A percentile compares a stretch with the other conserved stretches of the same genome.
phyloP scores from a whole-genome alignment of 2,329 filamentous ascomycete species.

The Penicillium freii region DNA sequence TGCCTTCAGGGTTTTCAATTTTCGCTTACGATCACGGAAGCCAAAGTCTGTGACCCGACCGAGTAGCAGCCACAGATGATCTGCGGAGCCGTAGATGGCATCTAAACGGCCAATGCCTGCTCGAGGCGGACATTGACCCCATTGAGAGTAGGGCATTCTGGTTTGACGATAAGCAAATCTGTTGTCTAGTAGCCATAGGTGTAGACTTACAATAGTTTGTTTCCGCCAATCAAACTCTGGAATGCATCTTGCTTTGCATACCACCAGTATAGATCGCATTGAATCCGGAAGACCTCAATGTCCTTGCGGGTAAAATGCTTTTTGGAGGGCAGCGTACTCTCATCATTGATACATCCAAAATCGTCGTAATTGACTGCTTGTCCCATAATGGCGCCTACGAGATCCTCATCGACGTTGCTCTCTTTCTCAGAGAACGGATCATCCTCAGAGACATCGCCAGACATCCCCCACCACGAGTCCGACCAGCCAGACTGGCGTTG shows the following conservation, averaged over 20 bases:
- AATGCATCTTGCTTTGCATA: conserved; percentile 92
- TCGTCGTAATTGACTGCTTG: conserved; percentile 58
- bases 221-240: conserved; percentile 84
- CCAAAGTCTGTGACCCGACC: conserved; percentile 77
- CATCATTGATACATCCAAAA: conserved; percentile 51
- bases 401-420: conserved; percentile 53
- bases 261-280: conserved; percentile 93
- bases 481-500: conserved; percentile 29
- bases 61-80: conserved; percentile 80
- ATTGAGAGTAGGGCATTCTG: conserved; percentile 75
- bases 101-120: conserved; percentile 74
- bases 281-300: conserved; percentile 73
- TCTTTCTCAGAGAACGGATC: conserved; percentile 45
- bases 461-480: conserved; percentile 24
- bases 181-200: not conserved
- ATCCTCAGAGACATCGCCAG: conserved; percentile 39
- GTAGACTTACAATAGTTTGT: conserved; percentile 71
- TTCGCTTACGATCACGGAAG: conserved; percentile 72
- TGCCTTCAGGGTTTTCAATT: conserved; percentile 64
- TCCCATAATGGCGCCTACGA: conserved; percentile 60
- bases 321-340: conserved; percentile 21
- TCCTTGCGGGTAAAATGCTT: conserved; percentile 55
- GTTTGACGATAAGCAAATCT: conserved; percentile 24
- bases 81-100: conserved; percentile 82
- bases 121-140: conserved; percentile 85